Evolutionary conservation across 768 basidiomycete genomes (phyloP).

Genomic region (Suillus bovinus): DNA sequence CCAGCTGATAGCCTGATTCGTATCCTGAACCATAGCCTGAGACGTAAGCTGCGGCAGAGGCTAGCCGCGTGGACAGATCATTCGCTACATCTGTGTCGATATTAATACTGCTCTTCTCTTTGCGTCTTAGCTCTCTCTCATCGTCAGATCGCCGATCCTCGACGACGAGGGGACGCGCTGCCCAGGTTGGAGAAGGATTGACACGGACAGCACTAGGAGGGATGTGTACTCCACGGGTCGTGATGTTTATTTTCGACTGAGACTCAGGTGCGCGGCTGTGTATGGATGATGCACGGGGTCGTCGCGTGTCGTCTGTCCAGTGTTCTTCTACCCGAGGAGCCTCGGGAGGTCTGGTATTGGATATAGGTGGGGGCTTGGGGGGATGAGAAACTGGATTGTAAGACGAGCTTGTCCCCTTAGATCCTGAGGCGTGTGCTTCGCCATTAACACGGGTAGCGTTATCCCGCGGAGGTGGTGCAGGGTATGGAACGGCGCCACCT

Average conservation of each 20-base stretch:
- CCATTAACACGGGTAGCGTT: slow-evolving; percentile 15
- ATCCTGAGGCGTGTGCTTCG: slow-evolving; percentile 9
- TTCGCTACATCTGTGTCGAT: not conserved
- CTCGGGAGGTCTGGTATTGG: slow-evolving; percentile 25
- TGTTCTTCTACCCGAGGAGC: slow-evolving; percentile 25
- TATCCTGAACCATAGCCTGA: slow-evolving; percentile 39
- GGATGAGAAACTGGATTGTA: slow-evolving; percentile 17
- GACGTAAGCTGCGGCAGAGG: slow-evolving; percentile 38
- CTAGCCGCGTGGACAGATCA: slow-evolving; percentile 22
- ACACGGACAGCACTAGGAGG: slow-evolving; percentile 36
- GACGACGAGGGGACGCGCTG: slow-evolving; percentile 28
- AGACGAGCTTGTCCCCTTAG: slow-evolving; percentile 14
- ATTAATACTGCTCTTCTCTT: slow-evolving; percentile 11
- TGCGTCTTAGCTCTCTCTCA: slow-evolving; percentile 22
- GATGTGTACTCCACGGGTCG: slow-evolving; percentile 25
- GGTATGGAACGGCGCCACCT: slow-evolving; percentile 25
- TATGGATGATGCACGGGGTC: slow-evolving; percentile 13
- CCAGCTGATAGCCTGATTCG: slow-evolving; percentile 26
- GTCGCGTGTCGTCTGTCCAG: slow-evolving; percentile 19
- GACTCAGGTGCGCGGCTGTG: slow-evolving; percentile 11
- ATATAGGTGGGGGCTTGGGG: slow-evolving; percentile 18
- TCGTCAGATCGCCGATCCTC: slow-evolving; percentile 33
- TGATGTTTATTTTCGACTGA: slow-evolving; percentile 12
- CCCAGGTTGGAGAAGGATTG: slow-evolving; percentile 34
- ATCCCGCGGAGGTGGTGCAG: slow-evolving; percentile 26